A percentile compares a stretch with the other conserved stretches of the same genome.
Evolutionary conservation across 805 yeast species (phyloP).

Genomic region (Myxozyma vanderwaltii): DNA sequence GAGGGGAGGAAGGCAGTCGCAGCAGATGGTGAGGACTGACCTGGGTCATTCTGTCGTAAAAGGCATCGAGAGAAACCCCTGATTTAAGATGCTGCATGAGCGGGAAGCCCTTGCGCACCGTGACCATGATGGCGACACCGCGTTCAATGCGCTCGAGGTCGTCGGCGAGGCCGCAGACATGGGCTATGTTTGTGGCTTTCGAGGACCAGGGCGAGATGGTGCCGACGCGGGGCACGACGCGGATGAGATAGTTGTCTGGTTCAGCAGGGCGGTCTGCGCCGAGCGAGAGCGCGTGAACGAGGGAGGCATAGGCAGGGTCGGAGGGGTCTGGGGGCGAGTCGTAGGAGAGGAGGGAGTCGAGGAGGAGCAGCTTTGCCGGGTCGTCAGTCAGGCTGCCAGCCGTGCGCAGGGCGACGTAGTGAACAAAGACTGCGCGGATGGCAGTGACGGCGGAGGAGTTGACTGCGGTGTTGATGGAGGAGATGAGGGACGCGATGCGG

Average conservation of each 20-base stretch:
- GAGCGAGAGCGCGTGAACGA: constrained; percentile 44
- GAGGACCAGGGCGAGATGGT: constrained; percentile 99
- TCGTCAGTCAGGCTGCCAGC: constrained; percentile 1
- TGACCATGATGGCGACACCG: constrained; percentile 75
- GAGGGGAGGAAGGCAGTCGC: neutral
- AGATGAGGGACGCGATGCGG: constrained; percentile 71
- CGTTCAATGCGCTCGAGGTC: constrained; percentile 85
- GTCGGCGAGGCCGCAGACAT: constrained; percentile 77
- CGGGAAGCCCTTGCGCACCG: constrained; percentile 72
- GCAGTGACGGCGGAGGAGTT: constrained; percentile 66
- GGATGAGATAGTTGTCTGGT: constrained; percentile 56
- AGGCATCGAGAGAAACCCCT: constrained; percentile 63
- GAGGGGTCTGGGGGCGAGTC: constrained; percentile 63
- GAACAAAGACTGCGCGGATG: constrained; percentile 75
- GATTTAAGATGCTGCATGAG: constrained; percentile 56
- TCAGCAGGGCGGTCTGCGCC: constrained; percentile 41
- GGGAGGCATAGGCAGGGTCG: constrained; percentile 49
- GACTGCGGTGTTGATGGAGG: constrained; percentile 72
- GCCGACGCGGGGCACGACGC: constrained; percentile 89
- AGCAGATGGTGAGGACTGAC: constrained; percentile 38
- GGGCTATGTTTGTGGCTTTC: constrained; percentile 92
- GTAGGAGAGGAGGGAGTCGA: constrained; percentile 69
- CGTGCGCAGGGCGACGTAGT: constrained; percentile 66
- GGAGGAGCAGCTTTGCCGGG: constrained; percentile 43
- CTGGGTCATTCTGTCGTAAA: constrained; percentile 96